Evolutionary conservation across 139 green algal genomes (phyloP), one percentile per base, ranked within the genome.

Genomic region (Asterochloris erici): DNA sequence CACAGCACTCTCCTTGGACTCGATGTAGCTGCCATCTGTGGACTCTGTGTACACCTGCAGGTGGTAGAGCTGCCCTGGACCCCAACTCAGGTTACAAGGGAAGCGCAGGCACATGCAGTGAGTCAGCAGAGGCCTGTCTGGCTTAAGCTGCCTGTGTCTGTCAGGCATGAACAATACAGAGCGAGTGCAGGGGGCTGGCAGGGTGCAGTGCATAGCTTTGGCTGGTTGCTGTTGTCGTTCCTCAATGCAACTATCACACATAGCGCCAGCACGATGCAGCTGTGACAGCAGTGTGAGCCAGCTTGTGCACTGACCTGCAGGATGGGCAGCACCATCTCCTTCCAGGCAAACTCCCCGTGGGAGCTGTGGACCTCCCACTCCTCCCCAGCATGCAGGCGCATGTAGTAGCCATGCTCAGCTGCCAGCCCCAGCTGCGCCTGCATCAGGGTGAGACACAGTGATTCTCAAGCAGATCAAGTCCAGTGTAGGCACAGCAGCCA

Each of bases 321-420:
- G 77, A 97, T 96, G 78, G 94, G 93, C 81, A 88, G 81, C 21
- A 92, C 93, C 79, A 97, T 94, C 26, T 92, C 87, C 84, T 95
- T 92, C 95, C 95, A 97, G 60, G 78, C 86, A 74, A 93, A 84
- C 70, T 91, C 86, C 21, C 90, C 84, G 74, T 89, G 85, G n/a
- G 82, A 86, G 14, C 77, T 74, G 75, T 84, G 84, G 24, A 74
- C 60, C 29, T 82, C 54, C 88, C 88, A 92, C 21, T 86, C 82
- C 38, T 66, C 63, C 28, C 79, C 29, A 17, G 80, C 86, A n/a
- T 75, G 60, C 19, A 63, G 28, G 24, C 87, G 84, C 80, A 91
- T 83, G 89, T 92, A 99, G 89, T 93, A 99, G 38, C 96, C 96
- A 80, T 99, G 96, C 93, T 99, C 96, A 1, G 96, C 95, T 26